Evolutionary conservation across 306 rosid species (phyloP).

Genomic region (Casuarina glauca): DNA sequence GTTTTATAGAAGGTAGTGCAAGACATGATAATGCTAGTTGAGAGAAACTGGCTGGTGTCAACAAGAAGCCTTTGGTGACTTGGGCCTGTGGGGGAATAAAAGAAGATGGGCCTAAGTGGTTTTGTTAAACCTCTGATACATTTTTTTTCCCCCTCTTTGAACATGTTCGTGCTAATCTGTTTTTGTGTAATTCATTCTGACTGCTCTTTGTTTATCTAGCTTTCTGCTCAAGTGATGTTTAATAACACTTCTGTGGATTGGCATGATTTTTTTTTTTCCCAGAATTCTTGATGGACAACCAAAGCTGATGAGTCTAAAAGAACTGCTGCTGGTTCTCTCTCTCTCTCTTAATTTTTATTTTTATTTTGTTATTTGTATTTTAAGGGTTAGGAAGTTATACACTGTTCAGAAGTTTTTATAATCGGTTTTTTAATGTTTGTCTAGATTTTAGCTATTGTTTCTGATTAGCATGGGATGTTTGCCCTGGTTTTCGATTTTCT

Average conservation of each 20-base stretch:
- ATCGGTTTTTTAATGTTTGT: too few species aligned
- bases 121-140: neutral
- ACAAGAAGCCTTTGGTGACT: too few species aligned
- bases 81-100: neutral
- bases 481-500: too few species aligned
- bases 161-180: neutral
- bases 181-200: neutral
- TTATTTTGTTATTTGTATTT: too few species aligned
- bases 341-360: neutral
- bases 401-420: too few species aligned
- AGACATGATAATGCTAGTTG: neutral
- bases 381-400: too few species aligned
- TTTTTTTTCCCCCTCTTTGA: neutral
- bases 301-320: conserved; percentile 87
- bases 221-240: conserved; percentile 2
- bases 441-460: too few species aligned
- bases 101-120: neutral
- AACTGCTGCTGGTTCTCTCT: conserved; percentile 65
- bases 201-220: conserved; percentile 10
- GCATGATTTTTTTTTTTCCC: conserved; percentile 26
- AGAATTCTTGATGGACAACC: conserved; percentile 89
- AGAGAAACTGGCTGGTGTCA: neutral
- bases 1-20: neutral
- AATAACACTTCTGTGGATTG: conserved; percentile 9
- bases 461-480: too few species aligned